Percentiles rank a stretch among this genome's conserved stretches.
Conservation (phyloP, 2,329 filamentous ascomycete genomes). For the Fusarium solani-melongenae region DNA sequence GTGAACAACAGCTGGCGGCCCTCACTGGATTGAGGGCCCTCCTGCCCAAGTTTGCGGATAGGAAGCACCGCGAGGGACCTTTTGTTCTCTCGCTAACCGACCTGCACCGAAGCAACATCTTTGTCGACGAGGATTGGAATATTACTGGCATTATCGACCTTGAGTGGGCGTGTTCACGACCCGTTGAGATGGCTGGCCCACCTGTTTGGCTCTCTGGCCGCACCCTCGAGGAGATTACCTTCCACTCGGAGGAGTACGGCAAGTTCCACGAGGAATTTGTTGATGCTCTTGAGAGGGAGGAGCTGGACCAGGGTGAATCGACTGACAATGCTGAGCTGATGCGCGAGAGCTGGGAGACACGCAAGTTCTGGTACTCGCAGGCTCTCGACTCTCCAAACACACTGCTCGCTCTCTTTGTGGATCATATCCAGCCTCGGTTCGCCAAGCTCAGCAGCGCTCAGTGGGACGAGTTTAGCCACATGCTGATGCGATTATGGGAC, state of each 20-base stretch:
- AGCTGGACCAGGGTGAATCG: neutral
- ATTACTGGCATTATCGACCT: conserved; percentile 48
- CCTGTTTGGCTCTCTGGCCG: conserved; percentile 45
- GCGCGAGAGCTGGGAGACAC: conserved; percentile 6
- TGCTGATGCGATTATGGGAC: conserved; percentile 11
- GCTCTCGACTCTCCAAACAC: conserved; percentile 8
- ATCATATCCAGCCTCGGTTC: conserved; percentile 12
- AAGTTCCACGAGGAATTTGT: conserved; percentile 6
- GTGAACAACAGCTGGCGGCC: conserved; percentile 44
- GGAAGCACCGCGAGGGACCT: conserved; percentile 42
- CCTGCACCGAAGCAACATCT: conserved; percentile 53
- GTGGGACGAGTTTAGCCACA: conserved; percentile 12
- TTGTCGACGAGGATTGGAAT: conserved; percentile 50
- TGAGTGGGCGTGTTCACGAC: conserved; percentile 47
- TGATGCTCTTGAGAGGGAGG: conserved; percentile 3
- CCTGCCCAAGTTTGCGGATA: conserved; percentile 36
- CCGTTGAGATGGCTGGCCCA: conserved; percentile 44
- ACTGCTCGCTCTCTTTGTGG: conserved; percentile 6
- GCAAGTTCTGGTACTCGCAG: conserved; percentile 6
- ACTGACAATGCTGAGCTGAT: conserved; percentile 3
- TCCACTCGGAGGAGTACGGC: neutral
- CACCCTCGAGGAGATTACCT: conserved; percentile 6
- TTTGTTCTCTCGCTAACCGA: conserved; percentile 52
- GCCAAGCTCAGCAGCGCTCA: conserved; percentile 2
- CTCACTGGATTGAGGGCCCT: conserved; percentile 46